phyloP scores from a whole-genome alignment of 306 rosid species.

The Sicyos edulis region DNA sequence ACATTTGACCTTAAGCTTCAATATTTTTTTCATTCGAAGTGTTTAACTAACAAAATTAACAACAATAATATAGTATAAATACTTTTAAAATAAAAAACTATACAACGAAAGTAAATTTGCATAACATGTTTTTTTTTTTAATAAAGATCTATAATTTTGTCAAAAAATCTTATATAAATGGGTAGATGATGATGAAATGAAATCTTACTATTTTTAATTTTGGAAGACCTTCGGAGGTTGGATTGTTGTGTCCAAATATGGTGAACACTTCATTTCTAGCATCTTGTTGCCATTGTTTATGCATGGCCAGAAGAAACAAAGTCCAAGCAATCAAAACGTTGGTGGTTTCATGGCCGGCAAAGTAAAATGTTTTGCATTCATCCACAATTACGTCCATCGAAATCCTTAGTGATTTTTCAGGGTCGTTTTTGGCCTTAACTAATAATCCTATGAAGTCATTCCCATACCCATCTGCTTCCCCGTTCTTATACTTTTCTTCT shows the following conservation, averaged over 20 bases:
- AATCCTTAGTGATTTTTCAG: neutral
- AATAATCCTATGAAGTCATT: slow-evolving; percentile 11
- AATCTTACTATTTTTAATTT: slow-evolving; percentile 25
- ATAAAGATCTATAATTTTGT: too few species aligned
- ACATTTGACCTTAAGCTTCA: too few species aligned
- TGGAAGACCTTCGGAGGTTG: slow-evolving; percentile 19
- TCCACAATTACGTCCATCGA: slow-evolving; percentile 20
- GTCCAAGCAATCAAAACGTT: slow-evolving; percentile 32
- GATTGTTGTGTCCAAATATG: slow-evolving; percentile 23
- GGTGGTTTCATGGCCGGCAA: too few species aligned
- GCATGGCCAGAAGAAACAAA: slow-evolving; percentile 20
- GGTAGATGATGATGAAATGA: too few species aligned
- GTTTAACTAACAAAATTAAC: too few species aligned
- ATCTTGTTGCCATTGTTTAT: slow-evolving; percentile 26
- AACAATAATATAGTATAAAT: too few species aligned
- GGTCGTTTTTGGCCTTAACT: slow-evolving; percentile 2
- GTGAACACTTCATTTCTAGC: slow-evolving; percentile 31
- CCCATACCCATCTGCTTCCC: slow-evolving; percentile 8
- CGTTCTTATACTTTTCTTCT: neutral
- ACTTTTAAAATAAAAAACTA: too few species aligned
- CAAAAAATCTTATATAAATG: too few species aligned
- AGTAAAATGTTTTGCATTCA: slow-evolving; percentile 35
- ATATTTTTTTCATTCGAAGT: too few species aligned
- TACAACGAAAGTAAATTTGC: too few species aligned
- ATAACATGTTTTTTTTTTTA: too few species aligned